phyloP scores from a whole-genome alignment of 2,329 filamentous ascomycete species.

The Exophiala calicioides region DNA sequence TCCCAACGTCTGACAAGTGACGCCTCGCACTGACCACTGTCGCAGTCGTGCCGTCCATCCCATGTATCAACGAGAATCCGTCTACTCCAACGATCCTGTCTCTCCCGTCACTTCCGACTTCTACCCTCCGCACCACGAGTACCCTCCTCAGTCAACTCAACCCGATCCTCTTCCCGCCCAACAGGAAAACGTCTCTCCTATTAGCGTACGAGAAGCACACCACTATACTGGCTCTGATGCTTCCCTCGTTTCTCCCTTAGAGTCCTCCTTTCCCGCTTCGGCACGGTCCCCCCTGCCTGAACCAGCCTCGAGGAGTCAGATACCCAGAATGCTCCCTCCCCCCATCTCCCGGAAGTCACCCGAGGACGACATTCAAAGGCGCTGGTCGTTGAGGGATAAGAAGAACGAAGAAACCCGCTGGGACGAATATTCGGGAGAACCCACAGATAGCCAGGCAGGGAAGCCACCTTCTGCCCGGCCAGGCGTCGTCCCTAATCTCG shows the following conservation, averaged over 20 bases:
- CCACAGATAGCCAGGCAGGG: slow-evolving; percentile 58
- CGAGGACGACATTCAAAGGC: slow-evolving; percentile 26
- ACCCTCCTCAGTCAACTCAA: slow-evolving; percentile 19
- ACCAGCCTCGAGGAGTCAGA: slow-evolving; percentile 19
- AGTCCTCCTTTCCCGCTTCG: slow-evolving; percentile 35
- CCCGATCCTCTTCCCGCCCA: slow-evolving; percentile 13
- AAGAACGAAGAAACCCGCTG: slow-evolving; percentile 50
- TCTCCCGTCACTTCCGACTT: slow-evolving; percentile 60
- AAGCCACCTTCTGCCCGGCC: slow-evolving; percentile 37
- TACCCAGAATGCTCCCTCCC: slow-evolving; percentile 31
- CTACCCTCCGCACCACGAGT: slow-evolving; percentile 61
- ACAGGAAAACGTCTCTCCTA: slow-evolving; percentile 26
- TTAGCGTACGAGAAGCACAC: slow-evolving; percentile 32
- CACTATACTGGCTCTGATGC: slow-evolving; percentile 25
- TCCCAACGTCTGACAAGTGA: slow-evolving; percentile 12
- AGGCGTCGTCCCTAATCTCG: slow-evolving; percentile 29
- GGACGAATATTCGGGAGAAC: slow-evolving; percentile 69
- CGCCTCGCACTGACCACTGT: slow-evolving; percentile 19
- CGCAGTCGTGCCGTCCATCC: slow-evolving; percentile 29
- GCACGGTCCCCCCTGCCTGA: slow-evolving; percentile 21
- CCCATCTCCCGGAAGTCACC: slow-evolving; percentile 24
- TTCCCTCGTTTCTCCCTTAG: slow-evolving; percentile 33
- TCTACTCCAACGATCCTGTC: slow-evolving; percentile 21
- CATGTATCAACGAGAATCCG: slow-evolving; percentile 19
- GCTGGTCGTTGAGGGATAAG: slow-evolving; percentile 28